phyloP scores from a whole-genome alignment of 139 green algal genomes.

The Chlorella sp. region DNA sequence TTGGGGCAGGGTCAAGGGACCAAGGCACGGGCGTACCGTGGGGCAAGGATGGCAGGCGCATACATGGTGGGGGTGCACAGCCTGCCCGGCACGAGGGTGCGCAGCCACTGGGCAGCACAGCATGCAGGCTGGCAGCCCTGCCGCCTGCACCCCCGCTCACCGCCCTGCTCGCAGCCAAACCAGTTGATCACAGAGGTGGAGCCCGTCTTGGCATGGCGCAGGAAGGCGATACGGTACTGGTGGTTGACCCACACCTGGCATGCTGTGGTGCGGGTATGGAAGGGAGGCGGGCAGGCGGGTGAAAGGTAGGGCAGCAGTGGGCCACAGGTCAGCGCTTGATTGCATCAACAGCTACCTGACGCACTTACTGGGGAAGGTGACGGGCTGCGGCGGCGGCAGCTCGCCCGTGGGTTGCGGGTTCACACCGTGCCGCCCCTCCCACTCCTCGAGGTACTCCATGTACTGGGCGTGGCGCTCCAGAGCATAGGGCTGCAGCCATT shows the following conservation, averaged over 20 bases:
- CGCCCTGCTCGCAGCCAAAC: neutral
- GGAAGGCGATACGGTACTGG: slow-evolving; percentile 17
- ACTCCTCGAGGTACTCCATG: neutral
- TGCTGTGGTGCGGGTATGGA: no score
- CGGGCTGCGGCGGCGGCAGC: neutral
- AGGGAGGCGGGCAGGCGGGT: no score
- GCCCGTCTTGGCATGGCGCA: slow-evolving; percentile 26
- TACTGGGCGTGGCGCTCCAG: neutral
- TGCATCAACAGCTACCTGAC: neutral
- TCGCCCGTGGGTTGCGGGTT: neutral
- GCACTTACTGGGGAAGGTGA: neutral
- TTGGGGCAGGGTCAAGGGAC: no score
- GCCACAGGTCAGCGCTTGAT: no score
- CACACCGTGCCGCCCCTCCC: neutral
- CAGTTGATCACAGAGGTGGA: slow-evolving; percentile 4
- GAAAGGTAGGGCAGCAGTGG: no score
- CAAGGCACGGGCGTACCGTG: no score
- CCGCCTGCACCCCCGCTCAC: neutral
- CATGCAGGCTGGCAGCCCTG: no score
- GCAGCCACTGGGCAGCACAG: no score
- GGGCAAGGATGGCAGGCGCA: no score
- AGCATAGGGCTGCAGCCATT: neutral
- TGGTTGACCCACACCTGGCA: no score
- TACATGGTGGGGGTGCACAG: no score
- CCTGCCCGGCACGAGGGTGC: no score